Conservation (phyloP, 129 eudicot genomes). For the Glebionis coronaria region DNA sequence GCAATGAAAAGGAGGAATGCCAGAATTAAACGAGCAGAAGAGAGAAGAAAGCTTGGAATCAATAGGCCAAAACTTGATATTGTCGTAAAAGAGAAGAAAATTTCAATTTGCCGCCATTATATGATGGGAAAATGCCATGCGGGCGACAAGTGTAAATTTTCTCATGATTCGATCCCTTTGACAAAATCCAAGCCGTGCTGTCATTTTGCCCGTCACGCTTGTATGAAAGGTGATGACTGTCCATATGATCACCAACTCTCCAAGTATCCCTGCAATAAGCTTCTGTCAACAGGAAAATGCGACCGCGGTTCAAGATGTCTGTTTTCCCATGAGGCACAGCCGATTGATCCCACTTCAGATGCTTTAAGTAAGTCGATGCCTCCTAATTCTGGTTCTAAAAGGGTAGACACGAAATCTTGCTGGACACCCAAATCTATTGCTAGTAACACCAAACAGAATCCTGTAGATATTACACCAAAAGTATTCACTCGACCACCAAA, state of each 20-base stretch:
- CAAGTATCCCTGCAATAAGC: conserved; percentile 74
- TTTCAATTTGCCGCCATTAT: conserved; percentile 51
- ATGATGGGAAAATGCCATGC: too few relatives aligned
- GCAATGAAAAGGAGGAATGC: conserved; percentile 70
- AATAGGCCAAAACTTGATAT: conserved; percentile 60
- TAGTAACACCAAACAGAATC: conserved; percentile 23
- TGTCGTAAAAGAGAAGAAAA: conserved; percentile 51
- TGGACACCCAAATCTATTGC: conserved; percentile 17
- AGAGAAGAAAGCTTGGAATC: conserved; percentile 59
- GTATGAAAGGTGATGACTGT: too few relatives aligned
- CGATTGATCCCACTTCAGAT: conserved; percentile 25
- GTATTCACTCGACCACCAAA: conserved; percentile 40
- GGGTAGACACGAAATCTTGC: conserved; percentile 23
- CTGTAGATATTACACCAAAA: conserved; percentile 18
- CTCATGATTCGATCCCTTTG: too few relatives aligned
- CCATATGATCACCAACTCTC: conserved; percentile 83
- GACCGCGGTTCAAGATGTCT: conserved; percentile 67
- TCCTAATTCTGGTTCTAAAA: conserved; percentile 28
- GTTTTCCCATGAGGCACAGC: conserved; percentile 71
- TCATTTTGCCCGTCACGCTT: conserved; percentile 73
- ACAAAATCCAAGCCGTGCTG: conserved; percentile 53
- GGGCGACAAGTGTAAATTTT: too few relatives aligned
- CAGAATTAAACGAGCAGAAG: conserved; percentile 60
- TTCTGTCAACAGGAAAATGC: conserved; percentile 55
- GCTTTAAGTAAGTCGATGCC: conserved; percentile 21